Base-by-base conservation (phyloP, 2,329 filamentous ascomycete species). In the Aotearoamyces nothofagi region DNA sequence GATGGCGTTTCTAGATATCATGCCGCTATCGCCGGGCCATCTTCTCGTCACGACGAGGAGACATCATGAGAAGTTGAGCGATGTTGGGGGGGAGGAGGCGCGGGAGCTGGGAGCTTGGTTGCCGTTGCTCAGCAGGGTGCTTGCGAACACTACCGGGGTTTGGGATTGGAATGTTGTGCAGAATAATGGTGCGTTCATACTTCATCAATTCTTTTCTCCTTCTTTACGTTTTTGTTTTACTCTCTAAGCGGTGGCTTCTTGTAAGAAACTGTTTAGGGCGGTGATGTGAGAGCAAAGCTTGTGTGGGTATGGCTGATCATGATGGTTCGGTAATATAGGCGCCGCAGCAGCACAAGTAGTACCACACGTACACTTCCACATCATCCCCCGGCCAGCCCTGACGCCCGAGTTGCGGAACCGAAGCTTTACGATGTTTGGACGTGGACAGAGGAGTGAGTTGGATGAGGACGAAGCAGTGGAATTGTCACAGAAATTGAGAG, bases 81-180 rank as follows among this genome's bases (percentile, higher is more conserved):
- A 86, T 47, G 62, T 86, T 28, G 62, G 60, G 1, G 55, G 66
- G 1, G 49, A 50, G 26, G 78, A 84, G 49, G 69, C 74, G 14
- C 60, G 63, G 31, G 74, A 78, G 44, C 63, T 92, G 31, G 72
- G 80, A 43, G 50, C 52, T 35, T 69, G 63, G 58, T 65, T 92
- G 15, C 73, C 81, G 17, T 53, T 87, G 3, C 58, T 94, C 3
- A 80, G 78, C 11, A 60, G 69, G 12, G 79, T 80, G 0, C 62
- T 93, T 20, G 66, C 72, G 17, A 62, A 61, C 29, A 70, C 73
- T 1, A 80, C 76, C 3, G 78, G 75, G 7, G 69, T 82, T 2
- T 63, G 62, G 28, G 86, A 94, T 55, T 96, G 87, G 78, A 98
- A 98, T 53, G 73, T 96, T 16, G 82, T 96, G 31, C 87, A 96